A percentile compares a stretch with the other conserved stretches of the same genome.
Conservation (phyloP, 257 asterid genomes). For the Fraxinus excelsior region DNA sequence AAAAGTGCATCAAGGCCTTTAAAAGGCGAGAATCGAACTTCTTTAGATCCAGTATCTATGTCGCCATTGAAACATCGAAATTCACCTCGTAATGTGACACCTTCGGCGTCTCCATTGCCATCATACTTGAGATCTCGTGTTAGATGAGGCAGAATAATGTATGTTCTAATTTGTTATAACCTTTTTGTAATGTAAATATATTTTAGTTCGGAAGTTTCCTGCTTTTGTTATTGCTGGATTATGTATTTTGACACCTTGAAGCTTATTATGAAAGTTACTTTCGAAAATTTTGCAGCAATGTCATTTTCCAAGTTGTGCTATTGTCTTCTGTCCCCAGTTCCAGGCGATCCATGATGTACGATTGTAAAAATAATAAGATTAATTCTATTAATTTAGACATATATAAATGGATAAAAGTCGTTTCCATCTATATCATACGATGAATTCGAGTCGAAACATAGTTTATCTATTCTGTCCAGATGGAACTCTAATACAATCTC, state of each 20-base stretch:
- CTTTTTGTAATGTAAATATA: constrained; percentile 25
- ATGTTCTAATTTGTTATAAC: neutral
- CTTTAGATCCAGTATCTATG: constrained; percentile 25
- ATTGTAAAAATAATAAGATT: neutral
- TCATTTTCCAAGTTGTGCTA: no score
- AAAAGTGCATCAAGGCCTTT: constrained; percentile 36
- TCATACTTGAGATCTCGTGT: constrained; percentile 45
- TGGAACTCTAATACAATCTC: no score
- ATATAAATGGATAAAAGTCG: neutral
- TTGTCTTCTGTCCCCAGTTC: no score
- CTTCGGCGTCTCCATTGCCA: constrained; percentile 60
- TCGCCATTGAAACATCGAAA: constrained; percentile 38
- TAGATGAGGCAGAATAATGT: constrained; percentile 35
- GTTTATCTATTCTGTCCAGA: no score
- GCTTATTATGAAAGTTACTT: neutral
- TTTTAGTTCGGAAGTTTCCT: constrained; percentile 23
- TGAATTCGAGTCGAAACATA: no score
- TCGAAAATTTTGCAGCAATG: neutral
- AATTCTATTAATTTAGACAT: neutral
- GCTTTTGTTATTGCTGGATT: constrained; percentile 22
- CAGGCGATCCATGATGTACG: neutral
- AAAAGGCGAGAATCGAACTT: constrained; percentile 26
- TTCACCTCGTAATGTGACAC: constrained; percentile 47
- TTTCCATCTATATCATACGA: no score
- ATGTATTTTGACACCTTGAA: neutral